These are phyloP conservation scores for Naganishia kalamii DNA, from an alignment of 768 basidiomycete genomes.

Conservation along the genomic window DNA sequence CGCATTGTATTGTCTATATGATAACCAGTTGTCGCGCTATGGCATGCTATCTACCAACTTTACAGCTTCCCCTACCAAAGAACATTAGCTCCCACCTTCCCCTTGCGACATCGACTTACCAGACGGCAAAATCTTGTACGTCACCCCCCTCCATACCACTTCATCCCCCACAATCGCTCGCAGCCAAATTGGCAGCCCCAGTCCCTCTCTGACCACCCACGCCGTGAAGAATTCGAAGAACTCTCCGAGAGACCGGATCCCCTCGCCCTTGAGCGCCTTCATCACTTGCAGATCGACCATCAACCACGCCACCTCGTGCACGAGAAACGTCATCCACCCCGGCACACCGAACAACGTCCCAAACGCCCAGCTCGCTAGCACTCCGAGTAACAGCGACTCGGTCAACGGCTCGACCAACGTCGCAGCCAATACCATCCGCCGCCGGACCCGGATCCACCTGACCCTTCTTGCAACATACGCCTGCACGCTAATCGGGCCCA, in stretches of 20 bases:
- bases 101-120: neutral
- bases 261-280: conserved; percentile 63
- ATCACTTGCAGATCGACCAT: conserved; percentile 76
- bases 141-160: conserved; percentile 79
- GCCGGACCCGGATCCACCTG: conserved; percentile 94
- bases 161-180: conserved; percentile 64
- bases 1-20: neutral
- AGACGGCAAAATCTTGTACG: conserved; percentile 56
- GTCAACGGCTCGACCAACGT: conserved; percentile 89
- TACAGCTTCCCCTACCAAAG: conserved; percentile 56
- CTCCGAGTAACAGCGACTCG: conserved; percentile 68
- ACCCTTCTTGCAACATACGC: conserved; percentile 85
- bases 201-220: conserved; percentile 70
- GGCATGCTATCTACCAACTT: conserved; percentile 20
- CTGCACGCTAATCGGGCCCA: conserved; percentile 75
- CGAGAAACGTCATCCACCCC: conserved; percentile 51
- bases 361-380: conserved; percentile 59
- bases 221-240: conserved; percentile 6
- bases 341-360: conserved; percentile 46
- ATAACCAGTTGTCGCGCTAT: neutral
- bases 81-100: neutral
- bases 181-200: conserved; percentile 83
- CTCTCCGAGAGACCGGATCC: conserved; percentile 53
- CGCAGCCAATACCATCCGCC: conserved; percentile 80
- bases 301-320: conserved; percentile 59